These are phyloP conservation scores for Leccinum pellstonianum DNA, from an alignment of 768 basidiomycete genomes.

Conservation along the genomic window DNA sequence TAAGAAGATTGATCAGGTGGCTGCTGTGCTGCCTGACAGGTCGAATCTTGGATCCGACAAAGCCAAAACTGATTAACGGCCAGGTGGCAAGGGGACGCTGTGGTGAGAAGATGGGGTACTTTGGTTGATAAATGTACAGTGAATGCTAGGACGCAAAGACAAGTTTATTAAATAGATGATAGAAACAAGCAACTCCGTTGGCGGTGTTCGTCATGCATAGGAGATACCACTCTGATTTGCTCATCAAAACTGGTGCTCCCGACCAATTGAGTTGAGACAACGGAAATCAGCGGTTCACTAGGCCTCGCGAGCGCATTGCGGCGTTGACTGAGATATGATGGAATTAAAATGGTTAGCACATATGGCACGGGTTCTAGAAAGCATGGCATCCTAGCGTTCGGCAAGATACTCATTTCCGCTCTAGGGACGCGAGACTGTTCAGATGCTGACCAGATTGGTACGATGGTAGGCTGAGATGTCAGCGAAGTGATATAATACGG, in stretches of 20 bases:
- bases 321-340: background rate
- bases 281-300: background rate
- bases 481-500: too few relatives aligned
- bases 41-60: slow-evolving; percentile 45
- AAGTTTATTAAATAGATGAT: too few relatives aligned
- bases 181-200: background rate
- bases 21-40: slow-evolving; percentile 71
- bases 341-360: background rate
- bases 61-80: slow-evolving; percentile 46
- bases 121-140: slow-evolving; percentile 9
- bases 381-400: background rate
- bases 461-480: background rate
- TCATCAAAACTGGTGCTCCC: too few relatives aligned
- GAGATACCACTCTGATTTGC: too few relatives aligned
- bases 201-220: too few relatives aligned
- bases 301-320: background rate
- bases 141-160: background rate
- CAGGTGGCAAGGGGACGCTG: background rate
- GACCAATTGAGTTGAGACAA: background rate
- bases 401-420: background rate
- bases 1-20: slow-evolving; percentile 88
- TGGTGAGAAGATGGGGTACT: background rate
- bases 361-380: background rate
- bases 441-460: background rate
- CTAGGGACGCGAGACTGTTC: background rate